These are phyloP conservation scores for Fistulifera pelliculosa DNA, from an alignment of 108 stramenopile species.

Conservation along the genomic window DNA sequence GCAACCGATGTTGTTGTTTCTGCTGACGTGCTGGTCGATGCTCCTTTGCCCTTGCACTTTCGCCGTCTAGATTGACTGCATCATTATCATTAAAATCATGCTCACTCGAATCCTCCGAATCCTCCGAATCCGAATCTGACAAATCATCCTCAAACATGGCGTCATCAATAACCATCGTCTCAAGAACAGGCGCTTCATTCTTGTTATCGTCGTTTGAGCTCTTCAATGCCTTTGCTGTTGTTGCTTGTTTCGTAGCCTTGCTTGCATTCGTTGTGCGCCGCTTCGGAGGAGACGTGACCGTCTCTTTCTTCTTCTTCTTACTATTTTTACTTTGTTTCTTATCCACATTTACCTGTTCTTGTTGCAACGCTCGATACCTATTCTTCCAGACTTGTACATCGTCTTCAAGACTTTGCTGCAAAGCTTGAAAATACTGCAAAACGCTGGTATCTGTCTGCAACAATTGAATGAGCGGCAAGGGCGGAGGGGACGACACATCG, in stretches of 20 bases:
- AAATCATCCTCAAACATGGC: slow-evolving; percentile 17
- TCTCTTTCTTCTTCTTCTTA: background rate
- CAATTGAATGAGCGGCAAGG: slow-evolving; percentile 40
- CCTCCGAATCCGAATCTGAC: background rate
- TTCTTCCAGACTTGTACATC: slow-evolving; percentile 68
- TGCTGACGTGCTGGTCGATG: slow-evolving; percentile 7
- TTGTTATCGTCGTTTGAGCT: background rate
- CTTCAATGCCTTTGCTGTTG: background rate
- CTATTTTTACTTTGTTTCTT: background rate
- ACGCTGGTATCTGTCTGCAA: slow-evolving; percentile 43
- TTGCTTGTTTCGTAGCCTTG: background rate
- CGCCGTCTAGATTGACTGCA: background rate
- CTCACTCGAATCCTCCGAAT: background rate
- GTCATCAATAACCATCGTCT: slow-evolving; percentile 5
- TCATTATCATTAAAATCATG: background rate
- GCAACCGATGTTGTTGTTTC: background rate
- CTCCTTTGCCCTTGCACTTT: background rate
- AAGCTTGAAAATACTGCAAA: slow-evolving; percentile 44
- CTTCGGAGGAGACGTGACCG: background rate
- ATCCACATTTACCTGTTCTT: background rate
- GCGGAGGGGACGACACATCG: slow-evolving; percentile 28
- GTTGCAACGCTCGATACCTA: slow-evolving; percentile 24
- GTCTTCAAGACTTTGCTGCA: slow-evolving; percentile 57
- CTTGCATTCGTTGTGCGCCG: background rate
- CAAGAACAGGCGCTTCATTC: background rate